Base-by-base conservation (phyloP, 208 protist species). In the Trichomonas tenax region DNA sequence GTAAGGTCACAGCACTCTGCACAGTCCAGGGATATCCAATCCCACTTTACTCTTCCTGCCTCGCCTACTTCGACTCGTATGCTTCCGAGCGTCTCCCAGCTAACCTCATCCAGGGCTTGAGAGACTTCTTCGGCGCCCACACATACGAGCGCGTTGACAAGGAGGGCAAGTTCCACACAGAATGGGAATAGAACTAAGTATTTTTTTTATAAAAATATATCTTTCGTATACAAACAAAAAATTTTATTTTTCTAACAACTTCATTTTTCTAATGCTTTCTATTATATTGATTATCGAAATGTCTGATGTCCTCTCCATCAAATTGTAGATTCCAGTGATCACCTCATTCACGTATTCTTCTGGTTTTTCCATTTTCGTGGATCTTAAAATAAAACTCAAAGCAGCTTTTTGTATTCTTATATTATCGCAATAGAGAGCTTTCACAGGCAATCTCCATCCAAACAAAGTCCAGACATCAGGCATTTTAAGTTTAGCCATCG, bases 41-140 rank as follows among this genome's bases (percentile, higher is more conserved):
- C 14, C 98, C 98, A 49, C 98, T 98, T 23, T 97, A 99, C n/a
- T 96, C 97, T 21, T 86, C 97, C 45, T 96, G 97, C 48, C 97
- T 99, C 17, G 63, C 96, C 21, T 99, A 98, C 96, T 98, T 97
- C 96, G 98, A 98, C 86, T 81, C 96, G 40, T 98, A 98, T 96
- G 72, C 98, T 63, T 95, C 72, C 45, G 96, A 51, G 21, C 48
- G 89, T 2, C 96, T 98, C 0, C 98, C 98, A 38, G 98, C 98
- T 0, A 98, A 98, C 96, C 89, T 99, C 2, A 81, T 98, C 26
- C 98, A 99, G 97, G 98, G 97, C 15, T 97, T 98, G 96, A 96
- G 98, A 82, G 98, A 99, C 96, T 98, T 97, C 97, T 99, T 99
- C 97, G 98, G 98, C 58, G 98, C 98, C 48, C 98, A 99, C 97